Evolutionary conservation across 179 eudicot genomes (phyloP).

Genomic region (Spergularia azorica): DNA sequence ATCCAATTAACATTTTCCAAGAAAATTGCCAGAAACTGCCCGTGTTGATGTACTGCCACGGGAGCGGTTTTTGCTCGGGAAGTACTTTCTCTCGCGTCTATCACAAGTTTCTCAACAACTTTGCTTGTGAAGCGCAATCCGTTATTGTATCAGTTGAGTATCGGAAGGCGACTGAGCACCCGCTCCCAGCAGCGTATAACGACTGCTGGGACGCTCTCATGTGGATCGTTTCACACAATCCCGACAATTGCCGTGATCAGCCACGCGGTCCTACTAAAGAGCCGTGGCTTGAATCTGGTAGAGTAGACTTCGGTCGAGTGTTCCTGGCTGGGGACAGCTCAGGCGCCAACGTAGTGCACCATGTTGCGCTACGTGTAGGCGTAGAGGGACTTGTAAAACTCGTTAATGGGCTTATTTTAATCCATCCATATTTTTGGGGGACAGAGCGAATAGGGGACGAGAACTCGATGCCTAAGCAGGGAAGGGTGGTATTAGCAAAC

Average conservation of each 20-base stretch:
- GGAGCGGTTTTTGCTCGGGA: conserved; percentile 8
- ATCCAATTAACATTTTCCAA: conserved; percentile 1
- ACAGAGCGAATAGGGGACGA: not conserved
- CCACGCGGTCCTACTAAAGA: not conserved
- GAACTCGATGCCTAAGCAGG: no score
- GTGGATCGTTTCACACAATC: conserved; percentile 15
- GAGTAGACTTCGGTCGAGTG: conserved; percentile 2
- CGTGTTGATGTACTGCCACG: conserved; percentile 5
- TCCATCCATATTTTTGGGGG: conserved; percentile 10
- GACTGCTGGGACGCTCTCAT: conserved; percentile 14
- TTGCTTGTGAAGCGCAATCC: not conserved
- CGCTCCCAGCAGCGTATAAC: no score
- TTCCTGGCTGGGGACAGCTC: conserved; percentile 13
- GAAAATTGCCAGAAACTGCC: not conserved
- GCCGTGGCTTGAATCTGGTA: conserved; percentile 1
- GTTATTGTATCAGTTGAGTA: conserved; percentile 13
- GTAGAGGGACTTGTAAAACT: not conserved
- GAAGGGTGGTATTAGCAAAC: not conserved
- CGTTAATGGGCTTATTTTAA: not conserved
- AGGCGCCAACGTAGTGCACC: conserved; percentile 17
- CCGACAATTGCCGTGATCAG: no score
- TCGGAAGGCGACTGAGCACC: conserved; percentile 6
- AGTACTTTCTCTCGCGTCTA: conserved; percentile 17
- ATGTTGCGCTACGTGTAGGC: conserved; percentile 12
- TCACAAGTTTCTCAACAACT: not conserved